phyloP scores from a whole-genome alignment of 345 rosid species.

The Passiflora organensis region DNA sequence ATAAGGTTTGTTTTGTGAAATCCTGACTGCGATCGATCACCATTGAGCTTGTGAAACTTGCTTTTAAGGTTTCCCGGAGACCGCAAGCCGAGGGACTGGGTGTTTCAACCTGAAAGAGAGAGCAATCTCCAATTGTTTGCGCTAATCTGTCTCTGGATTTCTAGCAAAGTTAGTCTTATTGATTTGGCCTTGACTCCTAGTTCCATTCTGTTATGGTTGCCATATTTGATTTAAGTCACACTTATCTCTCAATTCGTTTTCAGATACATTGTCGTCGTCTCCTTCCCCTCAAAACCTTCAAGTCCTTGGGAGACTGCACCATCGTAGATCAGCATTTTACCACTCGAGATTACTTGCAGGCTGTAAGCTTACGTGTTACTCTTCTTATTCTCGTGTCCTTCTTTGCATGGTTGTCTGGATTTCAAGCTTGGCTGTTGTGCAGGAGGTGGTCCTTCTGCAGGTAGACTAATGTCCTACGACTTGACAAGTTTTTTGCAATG shows the following conservation, averaged over 20 bases:
- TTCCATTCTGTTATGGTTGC: too few species aligned
- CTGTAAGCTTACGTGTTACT: constrained; percentile 47
- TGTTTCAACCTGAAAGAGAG: constrained; percentile 52
- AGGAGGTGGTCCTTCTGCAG: constrained; percentile 71
- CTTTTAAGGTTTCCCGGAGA: neutral
- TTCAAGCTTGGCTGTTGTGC: constrained; percentile 18
- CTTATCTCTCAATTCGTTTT: neutral
- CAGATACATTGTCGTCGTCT: constrained; percentile 56
- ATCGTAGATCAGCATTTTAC: constrained; percentile 69
- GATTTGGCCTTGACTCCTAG: too few species aligned
- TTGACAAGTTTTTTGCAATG: constrained; percentile 2
- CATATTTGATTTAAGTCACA: too few species aligned
- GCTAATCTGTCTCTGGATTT: constrained; percentile 64
- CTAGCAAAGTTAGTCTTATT: constrained; percentile 57
- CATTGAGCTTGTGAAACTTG: constrained; percentile 20
- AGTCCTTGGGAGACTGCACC: constrained; percentile 44
- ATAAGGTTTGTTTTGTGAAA: neutral
- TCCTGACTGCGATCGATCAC: neutral
- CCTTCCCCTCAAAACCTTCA: constrained; percentile 42
- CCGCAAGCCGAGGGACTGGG: constrained; percentile 41
- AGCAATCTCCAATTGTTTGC: constrained; percentile 72
- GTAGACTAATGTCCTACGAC: constrained; percentile 36
- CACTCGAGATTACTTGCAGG: constrained; percentile 59
- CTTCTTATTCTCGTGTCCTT: neutral
- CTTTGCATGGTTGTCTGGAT: constrained; percentile 5